Evolutionary conservation across 805 yeast species (phyloP).

Genomic region (Myxozyma kluyveri): DNA sequence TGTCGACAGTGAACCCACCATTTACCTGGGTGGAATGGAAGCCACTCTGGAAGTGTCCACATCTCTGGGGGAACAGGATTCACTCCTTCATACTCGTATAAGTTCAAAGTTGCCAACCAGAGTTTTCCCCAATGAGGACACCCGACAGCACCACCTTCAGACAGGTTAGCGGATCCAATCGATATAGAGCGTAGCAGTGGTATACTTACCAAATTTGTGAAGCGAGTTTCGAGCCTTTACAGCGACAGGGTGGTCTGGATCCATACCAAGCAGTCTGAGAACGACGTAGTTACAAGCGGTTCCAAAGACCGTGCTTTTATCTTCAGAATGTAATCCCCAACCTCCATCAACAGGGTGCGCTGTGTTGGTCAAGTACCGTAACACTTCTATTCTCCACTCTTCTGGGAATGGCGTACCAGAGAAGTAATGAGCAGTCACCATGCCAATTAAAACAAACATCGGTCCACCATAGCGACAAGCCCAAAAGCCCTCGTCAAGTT

Average conservation of each 20-base stretch:
- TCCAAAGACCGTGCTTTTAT: conserved; percentile 93
- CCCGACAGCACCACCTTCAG: conserved; percentile 86
- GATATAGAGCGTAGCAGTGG: background rate
- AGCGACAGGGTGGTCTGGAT: conserved; percentile 72
- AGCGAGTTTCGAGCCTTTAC: conserved; percentile 71
- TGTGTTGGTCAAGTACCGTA: conserved; percentile 82
- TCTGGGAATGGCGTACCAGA: conserved; percentile 67
- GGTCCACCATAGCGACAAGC: conserved; percentile 97
- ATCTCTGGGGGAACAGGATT: conserved; percentile 97
- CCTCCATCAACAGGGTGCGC: conserved; percentile 99
- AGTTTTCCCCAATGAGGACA: conserved; percentile 98
- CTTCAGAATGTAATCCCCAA: conserved; percentile 94
- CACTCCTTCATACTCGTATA: conserved; percentile 94
- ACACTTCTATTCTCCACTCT: conserved; percentile 63
- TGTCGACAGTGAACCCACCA: conserved; percentile 99
- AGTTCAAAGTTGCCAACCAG: conserved; percentile 75
- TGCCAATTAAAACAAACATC: conserved; percentile 94
- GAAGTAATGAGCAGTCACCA: conserved; percentile 69
- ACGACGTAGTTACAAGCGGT: conserved; percentile 81
- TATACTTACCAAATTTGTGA: conserved; percentile 48
- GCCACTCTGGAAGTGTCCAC: conserved; percentile 77
- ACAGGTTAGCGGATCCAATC: too few relatives aligned
- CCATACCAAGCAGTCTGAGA: conserved; percentile 76
- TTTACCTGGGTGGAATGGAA: conserved; percentile 88
- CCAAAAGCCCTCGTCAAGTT: conserved; percentile 75